Evolutionary conservation across 225 moss, liverwort and hornwort species (phyloP).

Genomic region (Lunularia cruciata): DNA sequence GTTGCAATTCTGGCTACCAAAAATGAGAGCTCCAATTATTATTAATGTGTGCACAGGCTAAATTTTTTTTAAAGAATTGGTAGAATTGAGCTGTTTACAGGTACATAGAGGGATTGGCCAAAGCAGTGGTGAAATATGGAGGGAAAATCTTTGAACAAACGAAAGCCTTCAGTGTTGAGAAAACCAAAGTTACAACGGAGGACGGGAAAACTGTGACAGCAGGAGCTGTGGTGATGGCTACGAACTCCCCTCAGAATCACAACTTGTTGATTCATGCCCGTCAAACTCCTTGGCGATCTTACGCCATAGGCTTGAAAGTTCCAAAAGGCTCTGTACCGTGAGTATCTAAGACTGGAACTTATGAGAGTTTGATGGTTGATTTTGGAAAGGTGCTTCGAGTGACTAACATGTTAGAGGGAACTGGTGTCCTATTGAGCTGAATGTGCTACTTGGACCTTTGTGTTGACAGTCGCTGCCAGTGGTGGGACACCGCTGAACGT

Average conservation of each 20-base stretch:
- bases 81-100: conserved; percentile 15
- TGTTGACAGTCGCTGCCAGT: conserved; percentile 36
- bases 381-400: too few species aligned
- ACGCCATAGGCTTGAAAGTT: conserved; percentile 1
- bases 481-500: conserved; percentile 35
- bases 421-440: neutral
- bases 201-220: conserved; percentile 7
- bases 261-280: neutral
- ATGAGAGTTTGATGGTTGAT: neutral
- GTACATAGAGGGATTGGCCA: conserved; percentile 46
- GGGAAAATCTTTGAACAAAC: conserved; percentile 23
- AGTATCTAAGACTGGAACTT: neutral
- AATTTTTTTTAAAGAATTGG: too few species aligned
- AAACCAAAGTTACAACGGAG: neutral
- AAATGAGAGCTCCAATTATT: too few species aligned
- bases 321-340: conserved; percentile 12
- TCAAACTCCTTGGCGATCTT: neutral
- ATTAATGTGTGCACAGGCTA: too few species aligned
- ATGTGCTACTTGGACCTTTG: neutral
- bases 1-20: too few species aligned
- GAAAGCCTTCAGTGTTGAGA: conserved; percentile 3
- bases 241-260: conserved; percentile 4
- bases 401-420: too few species aligned
- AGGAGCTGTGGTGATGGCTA: conserved; percentile 1
- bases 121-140: conserved; percentile 31